Evolutionary conservation across 2,329 filamentous ascomycete species (phyloP).

Genomic region (Fusarium penzigii): DNA sequence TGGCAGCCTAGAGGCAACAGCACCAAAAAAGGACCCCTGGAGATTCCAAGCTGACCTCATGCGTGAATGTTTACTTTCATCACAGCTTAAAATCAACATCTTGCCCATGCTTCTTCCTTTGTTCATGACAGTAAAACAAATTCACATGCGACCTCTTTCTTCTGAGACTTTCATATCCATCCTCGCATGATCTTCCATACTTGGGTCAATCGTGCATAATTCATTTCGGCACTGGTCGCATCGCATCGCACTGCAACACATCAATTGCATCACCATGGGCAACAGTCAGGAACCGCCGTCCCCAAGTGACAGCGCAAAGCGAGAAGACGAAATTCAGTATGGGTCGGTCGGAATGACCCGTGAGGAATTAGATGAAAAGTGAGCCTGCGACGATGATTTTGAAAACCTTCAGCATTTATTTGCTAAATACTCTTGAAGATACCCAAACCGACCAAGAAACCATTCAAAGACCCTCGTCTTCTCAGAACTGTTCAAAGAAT

Average conservation of each 20-base stretch:
- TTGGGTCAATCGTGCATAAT: too few relatives aligned
- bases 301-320: conserved; percentile 39
- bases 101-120: too few relatives aligned
- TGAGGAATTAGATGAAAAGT: conserved; percentile 49
- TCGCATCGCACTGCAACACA: not conserved
- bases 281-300: conserved; percentile 7
- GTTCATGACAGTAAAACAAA: too few relatives aligned
- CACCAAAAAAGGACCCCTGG: too few relatives aligned
- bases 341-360: conserved; percentile 38
- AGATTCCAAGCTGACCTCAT: too few relatives aligned
- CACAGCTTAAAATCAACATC: too few relatives aligned
- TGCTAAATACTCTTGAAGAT: conserved; percentile 54
- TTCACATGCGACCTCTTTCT: too few relatives aligned
- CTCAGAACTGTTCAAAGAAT: conserved; percentile 70
- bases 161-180: too few relatives aligned
- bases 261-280: conserved; percentile 8
- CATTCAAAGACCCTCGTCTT: conserved; percentile 79
- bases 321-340: conserved; percentile 57
- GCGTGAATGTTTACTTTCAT: too few relatives aligned
- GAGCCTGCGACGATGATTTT: not conserved
- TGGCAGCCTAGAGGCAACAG: too few relatives aligned
- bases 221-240: too few relatives aligned
- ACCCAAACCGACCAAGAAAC: conserved; percentile 81
- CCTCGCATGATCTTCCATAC: too few relatives aligned
- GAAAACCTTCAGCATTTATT: not conserved